A percentile compares a stretch with the other conserved stretches of the same genome.
These are phyloP conservation scores for Stephania japonica DNA, from an alignment of 164 flowering plant species.

Conservation along the genomic window DNA sequence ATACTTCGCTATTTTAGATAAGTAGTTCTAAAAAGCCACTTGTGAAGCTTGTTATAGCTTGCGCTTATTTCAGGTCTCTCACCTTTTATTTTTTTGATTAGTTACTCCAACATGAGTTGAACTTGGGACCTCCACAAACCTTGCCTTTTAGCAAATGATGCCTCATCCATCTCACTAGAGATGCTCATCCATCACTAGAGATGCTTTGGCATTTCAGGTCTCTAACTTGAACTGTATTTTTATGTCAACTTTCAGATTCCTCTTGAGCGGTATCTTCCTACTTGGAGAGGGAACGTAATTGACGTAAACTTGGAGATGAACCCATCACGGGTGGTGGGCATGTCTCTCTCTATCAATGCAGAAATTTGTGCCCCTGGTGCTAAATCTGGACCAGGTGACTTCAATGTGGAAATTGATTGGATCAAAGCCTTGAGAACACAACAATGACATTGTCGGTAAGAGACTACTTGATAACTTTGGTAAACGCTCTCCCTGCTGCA, in stretches of 20 bases:
- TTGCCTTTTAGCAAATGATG: too few relatives aligned
- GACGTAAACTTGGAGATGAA: constrained; percentile 88
- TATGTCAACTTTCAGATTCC: constrained; percentile 57
- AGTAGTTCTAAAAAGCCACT: too few relatives aligned
- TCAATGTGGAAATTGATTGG: constrained; percentile 82
- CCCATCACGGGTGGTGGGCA: constrained; percentile 78
- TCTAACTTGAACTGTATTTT: not conserved
- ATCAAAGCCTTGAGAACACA: constrained; percentile 69
- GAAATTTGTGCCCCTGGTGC: constrained; percentile 74
- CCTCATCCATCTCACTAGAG: too few relatives aligned
- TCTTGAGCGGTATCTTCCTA: constrained; percentile 71
- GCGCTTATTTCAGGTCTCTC: too few relatives aligned
- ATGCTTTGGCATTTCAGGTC: too few relatives aligned
- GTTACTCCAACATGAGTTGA: too few relatives aligned
- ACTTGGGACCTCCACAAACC: too few relatives aligned
- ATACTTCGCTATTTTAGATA: too few relatives aligned
- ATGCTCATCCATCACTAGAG: too few relatives aligned
- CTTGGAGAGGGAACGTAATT: constrained; percentile 91
- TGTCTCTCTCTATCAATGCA: constrained; percentile 88
- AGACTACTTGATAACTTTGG: not conserved
- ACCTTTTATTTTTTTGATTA: too few relatives aligned
- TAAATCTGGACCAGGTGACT: constrained; percentile 79
- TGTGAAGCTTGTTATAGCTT: too few relatives aligned
- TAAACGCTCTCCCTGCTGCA: not conserved
- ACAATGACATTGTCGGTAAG: not conserved